Evolutionary conservation across 1,139 yeast genomes (phyloP), one percentile per base, ranked within the genome.

Genomic region (Protomyces lactucae-debilis): DNA sequence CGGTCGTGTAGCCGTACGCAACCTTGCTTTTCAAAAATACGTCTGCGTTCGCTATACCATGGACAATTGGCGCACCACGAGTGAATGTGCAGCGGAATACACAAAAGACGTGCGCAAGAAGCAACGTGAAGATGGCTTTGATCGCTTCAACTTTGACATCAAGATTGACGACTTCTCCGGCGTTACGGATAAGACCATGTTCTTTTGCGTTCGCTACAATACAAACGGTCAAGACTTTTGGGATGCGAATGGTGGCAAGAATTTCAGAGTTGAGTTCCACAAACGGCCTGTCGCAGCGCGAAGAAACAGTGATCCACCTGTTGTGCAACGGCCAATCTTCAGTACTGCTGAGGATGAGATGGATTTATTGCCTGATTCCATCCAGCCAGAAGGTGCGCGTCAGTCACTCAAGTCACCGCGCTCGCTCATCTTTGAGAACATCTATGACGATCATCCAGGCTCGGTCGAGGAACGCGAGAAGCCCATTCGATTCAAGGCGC

Each of bases 1-100:
- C 66, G 96, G 96, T 1, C 85, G 85, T 68, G 80, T 88, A 53
- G 91, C 88, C 12, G 96, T 86, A 35, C 81, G 82, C 71, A 89
- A 89, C 74, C 56, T 88, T 21, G 79, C 87, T 0, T 89, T 80
- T 74, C 81, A 84, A 64, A 89, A 89, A 75, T 73, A 75, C 59
- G 83, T 89, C 35, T 79, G 82, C 23, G 79, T 87, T 21, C 79
- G 90, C 60, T 85, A 87, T 72, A 82, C 95, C 0, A 76, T 82
- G 64, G 92, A 89, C 74, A 75, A 80, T 69, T 89, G 96, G 96
- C 77, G 78, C 61, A 85, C 93, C 0, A 83, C 86, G 43, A 80
- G 85, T 51, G 93, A 88, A 72, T 82, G 86, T 37, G 85, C 84
- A 40, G 87, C 95, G 1, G 73, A 73, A 6, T 89, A 83, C 75